phyloP scores from a whole-genome alignment of 257 asterid genomes.

The Fraxinus quadrangulata region DNA sequence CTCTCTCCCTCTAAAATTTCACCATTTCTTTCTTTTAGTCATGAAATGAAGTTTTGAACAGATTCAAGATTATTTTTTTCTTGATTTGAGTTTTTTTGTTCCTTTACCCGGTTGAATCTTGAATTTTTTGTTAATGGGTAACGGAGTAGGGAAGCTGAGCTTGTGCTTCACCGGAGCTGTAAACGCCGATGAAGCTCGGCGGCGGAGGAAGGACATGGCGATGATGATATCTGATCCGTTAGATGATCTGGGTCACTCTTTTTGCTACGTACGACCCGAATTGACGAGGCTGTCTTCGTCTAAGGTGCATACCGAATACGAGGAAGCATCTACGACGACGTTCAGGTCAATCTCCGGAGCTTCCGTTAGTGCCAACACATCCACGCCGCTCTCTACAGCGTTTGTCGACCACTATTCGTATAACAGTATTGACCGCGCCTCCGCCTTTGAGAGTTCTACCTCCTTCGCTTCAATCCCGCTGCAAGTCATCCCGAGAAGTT shows the following conservation, averaged over 20 bases:
- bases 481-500: constrained; percentile 73
- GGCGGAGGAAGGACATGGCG: constrained; percentile 46
- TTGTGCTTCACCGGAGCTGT: constrained; percentile 71
- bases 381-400: constrained; percentile 89
- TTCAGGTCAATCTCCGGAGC: constrained; percentile 89
- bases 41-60: constrained; percentile 25
- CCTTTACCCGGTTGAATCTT: not conserved
- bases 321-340: constrained; percentile 50
- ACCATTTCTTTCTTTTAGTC: constrained; percentile 22
- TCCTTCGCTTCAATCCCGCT: constrained; percentile 86
- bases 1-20: constrained; percentile 23
- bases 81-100: not conserved
- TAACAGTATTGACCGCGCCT: constrained; percentile 65
- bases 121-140: constrained; percentile 56
- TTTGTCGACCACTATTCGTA: constrained; percentile 58
- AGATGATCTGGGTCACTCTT: constrained; percentile 92
- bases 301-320: constrained; percentile 61
- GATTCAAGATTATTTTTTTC: not conserved
- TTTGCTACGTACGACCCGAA: constrained; percentile 83
- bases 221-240: constrained; percentile 65
- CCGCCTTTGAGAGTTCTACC: constrained; percentile 86
- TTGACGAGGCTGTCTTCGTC: constrained; percentile 52
- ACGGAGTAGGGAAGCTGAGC: constrained; percentile 85
- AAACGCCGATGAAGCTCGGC: constrained; percentile 47
- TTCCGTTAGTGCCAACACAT: constrained; percentile 87